Percentiles rank a stretch among this genome's conserved stretches.
phyloP scores from a whole-genome alignment of 305 asterid species.

The Rubia balearica region DNA sequence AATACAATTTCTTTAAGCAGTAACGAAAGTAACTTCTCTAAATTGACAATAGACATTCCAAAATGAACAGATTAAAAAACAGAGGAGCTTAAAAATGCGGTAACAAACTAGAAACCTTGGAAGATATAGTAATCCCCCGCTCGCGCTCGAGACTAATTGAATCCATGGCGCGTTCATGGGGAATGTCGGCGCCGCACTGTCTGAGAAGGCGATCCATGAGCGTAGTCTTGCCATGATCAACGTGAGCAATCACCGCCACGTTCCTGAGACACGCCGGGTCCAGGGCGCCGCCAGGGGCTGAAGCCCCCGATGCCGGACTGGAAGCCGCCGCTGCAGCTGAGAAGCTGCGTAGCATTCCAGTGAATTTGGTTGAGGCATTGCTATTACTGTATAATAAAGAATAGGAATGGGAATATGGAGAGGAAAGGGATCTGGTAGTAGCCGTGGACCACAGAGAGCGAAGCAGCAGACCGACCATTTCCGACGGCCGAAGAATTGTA shows the following conservation, averaged over 20 bases:
- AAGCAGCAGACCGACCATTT: slow-evolving; percentile 72
- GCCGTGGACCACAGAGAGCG: slow-evolving; percentile 62
- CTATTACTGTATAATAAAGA: neutral
- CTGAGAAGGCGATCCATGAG: slow-evolving; percentile 97
- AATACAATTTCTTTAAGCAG: neutral
- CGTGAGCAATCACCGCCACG: slow-evolving; percentile 96
- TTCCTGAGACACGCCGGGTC: slow-evolving; percentile 73
- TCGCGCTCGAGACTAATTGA: slow-evolving; percentile 91
- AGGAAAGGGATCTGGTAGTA: slow-evolving; percentile 33
- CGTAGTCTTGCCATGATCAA: slow-evolving; percentile 96
- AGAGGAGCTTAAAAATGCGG: neutral
- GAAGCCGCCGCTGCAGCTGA: slow-evolving; percentile 53
- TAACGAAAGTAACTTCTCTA: neutral
- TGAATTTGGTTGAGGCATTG: slow-evolving; percentile 19
- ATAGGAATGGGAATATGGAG: slow-evolving; percentile 27
- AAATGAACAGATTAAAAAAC: neutral
- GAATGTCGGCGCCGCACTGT: slow-evolving; percentile 96
- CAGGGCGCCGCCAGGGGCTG: slow-evolving; percentile 30
- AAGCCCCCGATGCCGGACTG: slow-evolving; percentile 22
- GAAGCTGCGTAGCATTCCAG: slow-evolving; percentile 36
- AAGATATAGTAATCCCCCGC: slow-evolving; percentile 93
- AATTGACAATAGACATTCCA: neutral
- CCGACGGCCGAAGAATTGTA: slow-evolving; percentile 11
- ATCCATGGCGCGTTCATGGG: slow-evolving; percentile 92
- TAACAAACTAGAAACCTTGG: slow-evolving; percentile 48